Conservation (phyloP, 345 rosid species). For the Lagerstroemia speciosa region DNA sequence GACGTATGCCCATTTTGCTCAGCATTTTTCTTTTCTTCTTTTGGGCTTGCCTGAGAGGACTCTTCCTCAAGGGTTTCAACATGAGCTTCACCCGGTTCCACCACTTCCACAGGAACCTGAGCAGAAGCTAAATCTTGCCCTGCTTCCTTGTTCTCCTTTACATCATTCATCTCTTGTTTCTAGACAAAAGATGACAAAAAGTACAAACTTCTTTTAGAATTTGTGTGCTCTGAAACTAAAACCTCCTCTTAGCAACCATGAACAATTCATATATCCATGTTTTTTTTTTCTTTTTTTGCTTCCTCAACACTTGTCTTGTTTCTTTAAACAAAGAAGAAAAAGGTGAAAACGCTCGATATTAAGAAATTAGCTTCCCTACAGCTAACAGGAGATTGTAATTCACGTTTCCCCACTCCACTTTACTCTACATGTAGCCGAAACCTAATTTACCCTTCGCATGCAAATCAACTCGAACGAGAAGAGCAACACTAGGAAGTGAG, state of each 20-base stretch:
- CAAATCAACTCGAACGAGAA: background rate
- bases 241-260: background rate
- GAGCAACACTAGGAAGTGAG: background rate
- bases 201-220: background rate
- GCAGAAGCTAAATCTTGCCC: constrained; percentile 1
- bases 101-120: background rate
- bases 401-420: background rate
- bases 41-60: constrained; percentile 4
- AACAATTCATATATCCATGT: background rate
- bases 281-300: too few species aligned
- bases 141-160: constrained; percentile 10
- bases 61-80: background rate
- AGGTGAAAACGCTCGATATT: background rate
- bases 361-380: background rate
- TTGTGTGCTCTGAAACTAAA: background rate
- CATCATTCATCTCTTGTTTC: constrained; percentile 9
- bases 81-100: constrained; percentile 6
- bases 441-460: background rate
- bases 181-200: background rate
- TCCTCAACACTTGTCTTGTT: background rate
- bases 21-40: constrained; percentile 5
- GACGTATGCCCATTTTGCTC: constrained; percentile 11
- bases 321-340: background rate
- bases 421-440: background rate
- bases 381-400: background rate